phyloP scores from a whole-genome alignment of 2,329 filamentous ascomycete species.

The Fusarium liriodendri region DNA sequence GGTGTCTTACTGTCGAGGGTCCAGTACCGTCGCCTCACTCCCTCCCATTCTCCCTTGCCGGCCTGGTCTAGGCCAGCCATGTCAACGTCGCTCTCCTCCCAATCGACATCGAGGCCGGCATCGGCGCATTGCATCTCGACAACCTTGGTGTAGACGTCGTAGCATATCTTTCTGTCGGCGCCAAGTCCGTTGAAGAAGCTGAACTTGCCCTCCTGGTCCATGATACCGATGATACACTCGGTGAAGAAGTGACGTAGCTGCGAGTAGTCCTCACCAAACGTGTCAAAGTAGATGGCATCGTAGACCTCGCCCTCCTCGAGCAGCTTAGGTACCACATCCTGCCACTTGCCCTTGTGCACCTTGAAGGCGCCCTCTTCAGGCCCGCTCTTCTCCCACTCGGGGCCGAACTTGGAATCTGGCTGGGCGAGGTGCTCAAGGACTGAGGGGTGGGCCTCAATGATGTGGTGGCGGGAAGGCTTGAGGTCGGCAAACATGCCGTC shows the following conservation, averaged over 20 bases:
- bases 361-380: slow-evolving; percentile 76
- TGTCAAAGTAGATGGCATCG: slow-evolving; percentile 96
- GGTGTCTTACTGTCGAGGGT: slow-evolving; percentile 74
- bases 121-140: slow-evolving; percentile 92
- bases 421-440: slow-evolving; percentile 74
- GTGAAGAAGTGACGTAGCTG: slow-evolving; percentile 89
- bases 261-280: slow-evolving; percentile 92
- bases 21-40: slow-evolving; percentile 91
- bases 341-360: slow-evolving; percentile 79
- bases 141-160: slow-evolving; percentile 95
- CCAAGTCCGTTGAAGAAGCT: slow-evolving; percentile 93
- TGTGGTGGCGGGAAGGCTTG: slow-evolving; percentile 78
- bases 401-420: slow-evolving; percentile 63
- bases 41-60: slow-evolving; percentile 84
- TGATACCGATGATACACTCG: slow-evolving; percentile 83
- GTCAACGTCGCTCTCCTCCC: slow-evolving; percentile 81
- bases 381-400: slow-evolving; percentile 64
- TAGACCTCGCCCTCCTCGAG: slow-evolving; percentile 77
- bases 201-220: slow-evolving; percentile 79
- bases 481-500: slow-evolving; percentile 80
- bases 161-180: slow-evolving; percentile 91
- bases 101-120: slow-evolving; percentile 89
- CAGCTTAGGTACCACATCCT: slow-evolving; percentile 78
- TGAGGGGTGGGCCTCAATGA: slow-evolving; percentile 85
- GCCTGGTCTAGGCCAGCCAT: slow-evolving; percentile 71